Percentiles rank a stretch among this genome's conserved stretches.
These are phyloP conservation scores for Thelephora ganbajun DNA, from an alignment of 768 basidiomycete genomes.

Conservation along the genomic window DNA sequence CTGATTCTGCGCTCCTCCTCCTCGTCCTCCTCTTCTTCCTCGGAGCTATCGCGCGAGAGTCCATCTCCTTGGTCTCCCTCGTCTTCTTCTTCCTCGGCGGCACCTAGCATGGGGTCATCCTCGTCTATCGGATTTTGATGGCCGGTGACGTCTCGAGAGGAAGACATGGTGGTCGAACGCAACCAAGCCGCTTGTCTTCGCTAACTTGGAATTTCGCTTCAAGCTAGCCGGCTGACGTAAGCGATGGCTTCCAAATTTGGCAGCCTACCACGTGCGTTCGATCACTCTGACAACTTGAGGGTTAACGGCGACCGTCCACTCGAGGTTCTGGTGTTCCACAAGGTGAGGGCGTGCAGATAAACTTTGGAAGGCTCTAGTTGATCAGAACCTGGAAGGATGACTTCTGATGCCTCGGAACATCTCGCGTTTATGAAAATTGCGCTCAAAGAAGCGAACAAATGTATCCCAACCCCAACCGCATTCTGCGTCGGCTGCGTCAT, in stretches of 20 bases:
- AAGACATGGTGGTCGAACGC: conserved; percentile 13
- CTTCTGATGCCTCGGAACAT: conserved; percentile 11
- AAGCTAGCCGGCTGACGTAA: no score
- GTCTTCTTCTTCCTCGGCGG: conserved; percentile 27
- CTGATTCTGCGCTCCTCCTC: conserved; percentile 71
- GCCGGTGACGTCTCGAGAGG: conserved; percentile 21
- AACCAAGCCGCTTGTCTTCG: not conserved
- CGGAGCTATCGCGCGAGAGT: conserved; percentile 70
- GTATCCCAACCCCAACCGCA: conserved; percentile 54
- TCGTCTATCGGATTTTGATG: conserved; percentile 16
- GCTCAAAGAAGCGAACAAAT: conserved; percentile 57
- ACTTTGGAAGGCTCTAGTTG: no score
- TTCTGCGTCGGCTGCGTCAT: conserved; percentile 90
- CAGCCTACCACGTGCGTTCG: no score
- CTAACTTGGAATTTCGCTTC: not conserved
- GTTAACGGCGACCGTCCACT: no score
- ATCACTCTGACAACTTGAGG: no score
- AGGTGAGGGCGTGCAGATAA: no score
- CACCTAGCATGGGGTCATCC: conserved; percentile 51
- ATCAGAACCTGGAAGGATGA: not conserved
- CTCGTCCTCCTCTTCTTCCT: conserved; percentile 82
- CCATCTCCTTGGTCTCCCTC: conserved; percentile 47
- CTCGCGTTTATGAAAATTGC: conserved; percentile 44
- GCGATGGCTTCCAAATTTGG: no score
- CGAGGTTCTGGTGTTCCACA: no score